Conservation (phyloP, 2,329 filamentous ascomycete genomes). For the Penicillium sp. region DNA sequence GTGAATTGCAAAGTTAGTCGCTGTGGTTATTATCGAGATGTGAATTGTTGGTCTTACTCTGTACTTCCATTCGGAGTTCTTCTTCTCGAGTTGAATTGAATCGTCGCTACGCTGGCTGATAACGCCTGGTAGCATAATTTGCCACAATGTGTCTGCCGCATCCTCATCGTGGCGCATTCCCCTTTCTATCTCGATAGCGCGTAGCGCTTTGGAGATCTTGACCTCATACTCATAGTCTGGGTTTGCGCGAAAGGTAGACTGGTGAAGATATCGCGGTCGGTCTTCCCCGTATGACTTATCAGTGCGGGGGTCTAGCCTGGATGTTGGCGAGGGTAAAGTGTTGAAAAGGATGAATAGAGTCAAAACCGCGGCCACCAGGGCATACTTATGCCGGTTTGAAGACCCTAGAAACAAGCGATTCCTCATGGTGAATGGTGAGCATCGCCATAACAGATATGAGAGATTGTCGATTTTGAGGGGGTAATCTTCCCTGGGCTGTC, state of each 20-base stretch:
- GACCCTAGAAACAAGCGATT: slow-evolving; percentile 5
- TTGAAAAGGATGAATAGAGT: slow-evolving; percentile 10
- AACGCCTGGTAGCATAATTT: slow-evolving; percentile 25
- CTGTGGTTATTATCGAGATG: background rate
- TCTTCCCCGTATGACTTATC: background rate
- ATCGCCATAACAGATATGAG: background rate
- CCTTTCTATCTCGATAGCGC: slow-evolving; percentile 22
- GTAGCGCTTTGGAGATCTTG: slow-evolving; percentile 23
- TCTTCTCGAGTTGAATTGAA: slow-evolving; percentile 26
- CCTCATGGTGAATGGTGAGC: slow-evolving; percentile 7
- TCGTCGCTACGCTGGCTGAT: slow-evolving; percentile 20
- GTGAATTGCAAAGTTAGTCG: background rate
- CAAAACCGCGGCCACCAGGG: slow-evolving; percentile 4
- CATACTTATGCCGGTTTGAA: slow-evolving; percentile 5
- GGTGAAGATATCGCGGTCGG: slow-evolving; percentile 28
- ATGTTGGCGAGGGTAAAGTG: slow-evolving; percentile 9
- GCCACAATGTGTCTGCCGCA: slow-evolving; percentile 29
- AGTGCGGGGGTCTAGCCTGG: background rate
- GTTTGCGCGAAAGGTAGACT: slow-evolving; percentile 27
- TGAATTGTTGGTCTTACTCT: slow-evolving; percentile 14
- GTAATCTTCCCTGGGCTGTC: background rate
- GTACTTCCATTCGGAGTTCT: slow-evolving; percentile 32
- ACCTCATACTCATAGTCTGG: slow-evolving; percentile 31
- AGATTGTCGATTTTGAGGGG: background rate
- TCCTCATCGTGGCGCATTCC: slow-evolving; percentile 8